Evolutionary conservation across 2,329 filamentous ascomycete species (phyloP), one percentile per base, ranked within the genome.

Genomic region (Fusarium chuoi): DNA sequence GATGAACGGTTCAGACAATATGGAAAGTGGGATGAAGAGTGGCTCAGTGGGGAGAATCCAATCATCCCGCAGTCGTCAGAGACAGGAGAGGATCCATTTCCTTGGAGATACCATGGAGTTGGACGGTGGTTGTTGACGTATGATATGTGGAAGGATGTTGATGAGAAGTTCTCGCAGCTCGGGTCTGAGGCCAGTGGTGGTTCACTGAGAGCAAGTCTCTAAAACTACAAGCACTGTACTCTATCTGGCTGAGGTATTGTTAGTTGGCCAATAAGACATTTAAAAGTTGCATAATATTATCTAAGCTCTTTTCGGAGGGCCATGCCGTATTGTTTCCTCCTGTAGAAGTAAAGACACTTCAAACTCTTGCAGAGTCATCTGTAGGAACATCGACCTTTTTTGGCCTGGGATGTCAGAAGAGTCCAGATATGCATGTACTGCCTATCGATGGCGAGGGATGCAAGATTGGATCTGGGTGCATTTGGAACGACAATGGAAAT

Each of bases 61-160:
- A 9, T 26, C 3, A 35, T 82, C 20, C 75, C 77, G 0, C 62
- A 56, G 22, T 76, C 70, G 1, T 62, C 70, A 15, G 82, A 83
- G 60, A 82, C 82, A 2, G 83, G 83, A 10, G 81, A 83, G 1
- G 83, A 84, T 54, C 83, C 83, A 1, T 82, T 84, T 41, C 83
- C 83, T 1, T 84, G 83, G 83, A 79, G 83, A 28, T 82, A 81
- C 20, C 70, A 83, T 42, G 83, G 83, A 5, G 83, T 84, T 22
- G 83, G 77, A 1, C 75, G 82, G 12, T 84, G 83, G 83, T 51
- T 84, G 22, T 64, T 84, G 62, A 83, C 82, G 1, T 84, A 84
- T 49, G 81, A 84, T 33, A 80, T 84, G 75, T 79, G 78, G 77
- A 76, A 78, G 57, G 83, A 84, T 33, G 80, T 84, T 6, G 81